Conservation (phyloP, 805 yeast genomes). For the Wickerhamiella azyma region DNA sequence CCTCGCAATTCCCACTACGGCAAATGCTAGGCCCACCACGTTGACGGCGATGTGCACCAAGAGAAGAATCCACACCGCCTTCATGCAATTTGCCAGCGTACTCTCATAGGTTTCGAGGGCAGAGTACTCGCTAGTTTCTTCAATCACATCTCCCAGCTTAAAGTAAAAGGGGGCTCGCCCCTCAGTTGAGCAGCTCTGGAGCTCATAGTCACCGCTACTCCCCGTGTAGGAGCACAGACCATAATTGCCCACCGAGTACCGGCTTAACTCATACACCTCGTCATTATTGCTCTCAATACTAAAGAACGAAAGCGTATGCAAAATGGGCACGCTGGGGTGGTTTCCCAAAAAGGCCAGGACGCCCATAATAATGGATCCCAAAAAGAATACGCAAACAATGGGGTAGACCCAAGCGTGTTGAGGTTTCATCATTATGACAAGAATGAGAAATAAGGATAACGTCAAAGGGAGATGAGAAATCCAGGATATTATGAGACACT, state of each 20-base stretch:
- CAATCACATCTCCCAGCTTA: not conserved
- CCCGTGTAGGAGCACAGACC: not conserved
- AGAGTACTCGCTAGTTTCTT: not conserved
- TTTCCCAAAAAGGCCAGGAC: not conserved
- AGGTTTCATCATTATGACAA: not conserved
- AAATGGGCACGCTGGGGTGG: not conserved
- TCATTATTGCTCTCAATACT: slow-evolving; percentile 1
- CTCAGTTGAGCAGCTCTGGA: not conserved
- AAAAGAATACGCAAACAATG: not conserved
- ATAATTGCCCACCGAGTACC: slow-evolving; percentile 1
- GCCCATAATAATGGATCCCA: not conserved
- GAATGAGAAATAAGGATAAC: not conserved
- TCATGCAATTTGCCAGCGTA: slow-evolving; percentile 2
- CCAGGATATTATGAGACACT: not conserved
- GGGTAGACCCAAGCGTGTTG: not conserved
- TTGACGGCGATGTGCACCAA: slow-evolving; percentile 4
- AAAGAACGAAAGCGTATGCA: not conserved
- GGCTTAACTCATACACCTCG: not conserved
- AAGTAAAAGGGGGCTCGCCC: slow-evolving; percentile 3
- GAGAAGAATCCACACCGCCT: slow-evolving; percentile 5
- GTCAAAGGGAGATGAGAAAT: not conserved
- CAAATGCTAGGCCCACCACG: not conserved
- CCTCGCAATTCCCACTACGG: not conserved
- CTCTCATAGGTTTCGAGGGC: not conserved
- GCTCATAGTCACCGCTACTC: not conserved